Conservation (phyloP, 306 rosid species). For the Quercus cerris region DNA sequence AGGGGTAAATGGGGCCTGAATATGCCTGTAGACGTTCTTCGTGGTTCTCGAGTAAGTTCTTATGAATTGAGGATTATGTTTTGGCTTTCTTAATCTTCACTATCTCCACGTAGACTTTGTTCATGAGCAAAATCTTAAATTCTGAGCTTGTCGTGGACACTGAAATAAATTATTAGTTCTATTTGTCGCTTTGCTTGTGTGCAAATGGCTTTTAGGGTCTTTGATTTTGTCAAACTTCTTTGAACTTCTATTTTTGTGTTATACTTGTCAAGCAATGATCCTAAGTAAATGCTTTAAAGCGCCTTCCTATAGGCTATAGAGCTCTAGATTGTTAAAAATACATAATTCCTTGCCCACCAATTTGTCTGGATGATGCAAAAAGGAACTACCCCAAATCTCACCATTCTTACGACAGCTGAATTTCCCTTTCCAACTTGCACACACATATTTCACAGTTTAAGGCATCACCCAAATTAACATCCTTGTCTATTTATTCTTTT, state of each 20-base stretch:
- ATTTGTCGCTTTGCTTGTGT: background rate
- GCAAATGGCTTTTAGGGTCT: background rate
- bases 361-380: background rate
- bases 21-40: constrained; percentile 80
- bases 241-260: background rate
- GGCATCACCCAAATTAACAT: too few relatives aligned
- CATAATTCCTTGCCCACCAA: background rate
- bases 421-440: background rate
- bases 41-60: constrained; percentile 84
- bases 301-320: background rate
- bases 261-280: background rate
- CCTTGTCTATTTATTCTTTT: too few relatives aligned
- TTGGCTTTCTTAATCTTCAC: background rate
- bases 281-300: background rate
- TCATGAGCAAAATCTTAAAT: background rate
- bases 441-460: background rate
- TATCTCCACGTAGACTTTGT: background rate
- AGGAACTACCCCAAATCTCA: background rate
- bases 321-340: background rate
- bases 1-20: constrained; percentile 70
- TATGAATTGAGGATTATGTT: constrained; percentile 17
- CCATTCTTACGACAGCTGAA: background rate
- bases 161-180: constrained; percentile 2
- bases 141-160: background rate
- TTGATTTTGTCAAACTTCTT: background rate